Percentiles rank a stretch among this genome's conserved stretches.
Evolutionary conservation across 2,329 filamentous ascomycete genomes (phyloP).

Genomic region (Coniochaeta hoffmannii): DNA sequence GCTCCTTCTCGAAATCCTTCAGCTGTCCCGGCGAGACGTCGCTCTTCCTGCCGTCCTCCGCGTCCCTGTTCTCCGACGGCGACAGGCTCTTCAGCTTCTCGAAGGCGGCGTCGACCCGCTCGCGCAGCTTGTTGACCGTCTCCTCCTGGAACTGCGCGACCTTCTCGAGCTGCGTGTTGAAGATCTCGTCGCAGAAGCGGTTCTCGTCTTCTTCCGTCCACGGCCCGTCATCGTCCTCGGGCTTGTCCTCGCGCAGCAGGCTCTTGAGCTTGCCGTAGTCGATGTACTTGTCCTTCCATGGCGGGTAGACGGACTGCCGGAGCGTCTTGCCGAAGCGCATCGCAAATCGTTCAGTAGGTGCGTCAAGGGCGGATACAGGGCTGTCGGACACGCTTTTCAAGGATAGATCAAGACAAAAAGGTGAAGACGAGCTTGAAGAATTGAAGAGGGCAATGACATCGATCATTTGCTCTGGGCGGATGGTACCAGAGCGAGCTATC

Average conservation of each 20-base stretch:
- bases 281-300: slow-evolving; percentile 92
- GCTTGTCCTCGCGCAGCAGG: slow-evolving; percentile 70
- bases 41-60: slow-evolving; percentile 32
- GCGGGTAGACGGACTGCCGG: slow-evolving; percentile 67
- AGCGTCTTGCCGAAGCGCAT: slow-evolving; percentile 96
- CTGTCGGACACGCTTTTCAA: neutral
- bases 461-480: neutral
- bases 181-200: slow-evolving; percentile 86
- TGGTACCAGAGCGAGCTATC: too few relatives aligned
- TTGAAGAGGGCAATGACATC: neutral
- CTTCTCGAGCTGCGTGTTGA: slow-evolving; percentile 93
- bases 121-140: slow-evolving; percentile 54
- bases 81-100: slow-evolving; percentile 75
- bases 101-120: slow-evolving; percentile 47
- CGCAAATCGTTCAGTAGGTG: slow-evolving; percentile 12
- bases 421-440: too few relatives aligned
- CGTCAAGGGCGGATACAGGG: neutral
- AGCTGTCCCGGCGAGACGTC: slow-evolving; percentile 46
- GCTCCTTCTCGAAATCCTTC: slow-evolving; percentile 66
- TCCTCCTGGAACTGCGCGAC: slow-evolving; percentile 83
- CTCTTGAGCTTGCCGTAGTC: slow-evolving; percentile 92
- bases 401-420: neutral
- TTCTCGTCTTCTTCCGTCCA: slow-evolving; percentile 97
- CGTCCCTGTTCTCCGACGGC: slow-evolving; percentile 32
- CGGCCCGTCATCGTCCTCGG: slow-evolving; percentile 51